Evolutionary conservation across 2,329 filamentous ascomycete genomes (phyloP), one percentile per base, ranked within the genome.

Genomic region (Zelopaecilomyces penicillatus): DNA sequence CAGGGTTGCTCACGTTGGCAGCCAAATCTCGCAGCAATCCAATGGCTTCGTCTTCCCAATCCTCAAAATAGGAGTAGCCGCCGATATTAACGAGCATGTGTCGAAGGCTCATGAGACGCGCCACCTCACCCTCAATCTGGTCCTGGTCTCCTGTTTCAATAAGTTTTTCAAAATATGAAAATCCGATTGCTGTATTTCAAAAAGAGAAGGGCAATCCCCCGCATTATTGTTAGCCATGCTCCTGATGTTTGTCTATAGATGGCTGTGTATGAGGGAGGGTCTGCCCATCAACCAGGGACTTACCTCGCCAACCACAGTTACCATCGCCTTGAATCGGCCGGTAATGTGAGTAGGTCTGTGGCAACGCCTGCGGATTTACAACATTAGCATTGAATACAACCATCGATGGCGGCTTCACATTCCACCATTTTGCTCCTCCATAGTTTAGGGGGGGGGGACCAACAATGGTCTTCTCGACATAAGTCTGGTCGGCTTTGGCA

Each of bases 251-350:
- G 19, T 19, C 19, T 19, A 19, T 19, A 19, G 19, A 19, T 19
- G 19, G 19, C 19, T 19, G 19, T 19, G 19, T 19, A 19, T 19
- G 19, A 19, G 19, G 19, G 19, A 19, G 19, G 19, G 19, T 19
- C 19, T 19, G 19, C 19, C 19, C 19, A 44, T 39, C 41, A 39
- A 34, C 46, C 43, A 41, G 52, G 52, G 54, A 69, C 82, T 71
- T 75, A 96, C 91, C 93, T 83, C 91, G 80, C 91, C 93, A 97
- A 58, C 91, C 93, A 67, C 93, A 97, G 62, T 95, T 94, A 47
- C 93, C 93, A 67, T 97, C 91, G 43, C 93, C 91, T 65, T 85
- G 83, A 62, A 95, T 81, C 8, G 83, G 83, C 44, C 93, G 87
- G 61, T 91, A 95, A 61, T 89, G 83, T 19, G 87, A 86, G 64